Evolutionary conservation across 2,329 filamentous ascomycete species (phyloP), one percentile per base, ranked within the genome.

Genomic region (Fusarium azukiicola): DNA sequence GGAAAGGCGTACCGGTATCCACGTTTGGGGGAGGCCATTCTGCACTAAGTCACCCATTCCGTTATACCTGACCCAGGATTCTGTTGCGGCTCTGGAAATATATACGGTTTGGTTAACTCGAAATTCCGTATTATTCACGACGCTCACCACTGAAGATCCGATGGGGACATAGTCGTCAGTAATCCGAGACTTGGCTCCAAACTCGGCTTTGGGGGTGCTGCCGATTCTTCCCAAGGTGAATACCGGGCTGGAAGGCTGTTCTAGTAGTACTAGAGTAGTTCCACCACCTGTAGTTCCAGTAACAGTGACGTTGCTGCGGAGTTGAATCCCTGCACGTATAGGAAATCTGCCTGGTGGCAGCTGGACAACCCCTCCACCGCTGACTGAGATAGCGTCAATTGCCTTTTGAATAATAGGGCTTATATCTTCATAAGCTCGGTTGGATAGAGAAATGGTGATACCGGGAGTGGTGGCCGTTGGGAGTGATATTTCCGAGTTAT

Each of bases 131-230:
- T 71, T 40, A 11, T 67, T 19, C 1, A 10, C 2, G 10, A 82
- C 67, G 0, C 72, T 72, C 1, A 82, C 32, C 1, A 54, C 44
- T 2, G 72, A 74, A 0, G 79, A 70, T 1, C 81, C 79, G 2
- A 82, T 75, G 3, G 77, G 72, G 6, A 79, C 73, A 16, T 81
- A 81, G 0, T 40, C 8, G 32, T 82, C 79, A 4, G 69, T 82
- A 5, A 82, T 82, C 3, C 73, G 72, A 2, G 70, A 67, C 23
- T 69, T 78, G 6, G 50, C 58, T 2, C 66, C 70, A n/a, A 73
- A 69, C 1, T 21, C 42, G 3, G 74, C 67, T 17, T 71, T 74
- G 8, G 46, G 12, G 27, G n/a, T 4, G 21, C 50, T 71, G 5
- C 11, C 4, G 14, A 50, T n/a, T 19, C 17, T 36, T 0, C 80